Percentiles rank a stretch among this genome's conserved stretches.
Conservation (phyloP, 2,329 filamentous ascomycete genomes). For the Fusarium graminum region DNA sequence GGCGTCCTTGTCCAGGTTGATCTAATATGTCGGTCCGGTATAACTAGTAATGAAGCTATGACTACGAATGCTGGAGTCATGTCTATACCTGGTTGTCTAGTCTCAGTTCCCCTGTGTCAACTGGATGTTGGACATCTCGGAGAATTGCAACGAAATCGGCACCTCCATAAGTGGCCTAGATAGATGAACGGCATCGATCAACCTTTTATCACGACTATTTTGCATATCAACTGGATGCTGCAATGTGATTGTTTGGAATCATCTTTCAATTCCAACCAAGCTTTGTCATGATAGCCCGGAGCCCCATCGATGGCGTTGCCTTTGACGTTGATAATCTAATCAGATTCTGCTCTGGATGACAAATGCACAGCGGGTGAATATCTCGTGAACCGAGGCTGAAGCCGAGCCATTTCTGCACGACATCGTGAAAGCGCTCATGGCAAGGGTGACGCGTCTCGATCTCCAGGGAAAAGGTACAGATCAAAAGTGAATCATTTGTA, state of each 20-base stretch:
- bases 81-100: not conserved
- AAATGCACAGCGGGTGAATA: constrained; percentile 32
- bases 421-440: constrained; percentile 5
- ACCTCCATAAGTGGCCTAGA: too few species aligned
- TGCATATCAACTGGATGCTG: not conserved
- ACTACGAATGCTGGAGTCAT: not conserved
- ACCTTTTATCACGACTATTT: not conserved
- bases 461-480: not conserved
- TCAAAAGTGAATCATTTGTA: not conserved
- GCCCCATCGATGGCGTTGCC: constrained; percentile 1
- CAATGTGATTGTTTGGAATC: constrained; percentile 16
- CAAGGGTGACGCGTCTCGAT: not conserved
- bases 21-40: not conserved
- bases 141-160: too few species aligned
- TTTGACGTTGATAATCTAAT: constrained; percentile 38
- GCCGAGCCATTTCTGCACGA: constrained; percentile 30
- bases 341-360: constrained; percentile 43
- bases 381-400: constrained; percentile 41
- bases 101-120: too few species aligned
- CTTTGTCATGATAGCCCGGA: constrained; percentile 21
- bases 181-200: not conserved
- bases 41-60: not conserved
- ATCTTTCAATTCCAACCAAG: constrained; percentile 7
- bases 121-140: too few species aligned
- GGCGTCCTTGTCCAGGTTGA: not conserved